Evolutionary conservation across 257 asterid genomes (phyloP).

Genomic region (Forsythia suspensa): DNA sequence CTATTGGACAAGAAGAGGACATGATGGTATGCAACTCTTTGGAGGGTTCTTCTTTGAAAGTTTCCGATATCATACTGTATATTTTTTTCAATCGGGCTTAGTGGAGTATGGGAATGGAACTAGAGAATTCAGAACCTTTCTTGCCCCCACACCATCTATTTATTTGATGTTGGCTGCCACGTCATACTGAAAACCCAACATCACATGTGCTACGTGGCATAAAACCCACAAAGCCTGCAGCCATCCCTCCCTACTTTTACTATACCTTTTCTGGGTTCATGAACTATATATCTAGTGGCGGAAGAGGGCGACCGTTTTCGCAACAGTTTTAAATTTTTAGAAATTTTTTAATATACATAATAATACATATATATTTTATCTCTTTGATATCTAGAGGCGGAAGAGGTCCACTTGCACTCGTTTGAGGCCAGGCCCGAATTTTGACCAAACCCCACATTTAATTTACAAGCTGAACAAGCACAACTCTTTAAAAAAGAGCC

Average conservation of each 20-base stretch:
- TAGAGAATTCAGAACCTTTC: background rate
- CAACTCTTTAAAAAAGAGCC: too few species aligned
- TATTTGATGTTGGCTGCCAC: constrained; percentile 50
- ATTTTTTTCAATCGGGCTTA: background rate
- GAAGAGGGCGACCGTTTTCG: too few species aligned
- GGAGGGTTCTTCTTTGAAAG: constrained; percentile 19
- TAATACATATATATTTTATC: too few species aligned
- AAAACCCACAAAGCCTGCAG: background rate
- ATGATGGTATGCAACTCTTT: constrained; percentile 16
- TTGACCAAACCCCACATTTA: too few species aligned
- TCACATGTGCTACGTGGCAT: constrained; percentile 41
- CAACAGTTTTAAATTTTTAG: too few species aligned
- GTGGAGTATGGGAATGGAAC: background rate
- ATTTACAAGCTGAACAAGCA: too few species aligned
- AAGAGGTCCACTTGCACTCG: too few species aligned
- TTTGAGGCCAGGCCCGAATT: too few species aligned
- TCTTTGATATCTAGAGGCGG: too few species aligned
- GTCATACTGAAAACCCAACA: constrained; percentile 22
- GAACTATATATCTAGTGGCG: background rate
- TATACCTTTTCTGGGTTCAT: background rate
- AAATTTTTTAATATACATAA: too few species aligned
- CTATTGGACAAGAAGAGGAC: constrained; percentile 50
- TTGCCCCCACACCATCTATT: constrained; percentile 30
- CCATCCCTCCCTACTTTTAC: background rate
- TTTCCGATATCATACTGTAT: constrained; percentile 2